Evolutionary conservation across 495 filamentous ascomycete genomes (phyloP).

Genomic region (Penicillium mononematosum): DNA sequence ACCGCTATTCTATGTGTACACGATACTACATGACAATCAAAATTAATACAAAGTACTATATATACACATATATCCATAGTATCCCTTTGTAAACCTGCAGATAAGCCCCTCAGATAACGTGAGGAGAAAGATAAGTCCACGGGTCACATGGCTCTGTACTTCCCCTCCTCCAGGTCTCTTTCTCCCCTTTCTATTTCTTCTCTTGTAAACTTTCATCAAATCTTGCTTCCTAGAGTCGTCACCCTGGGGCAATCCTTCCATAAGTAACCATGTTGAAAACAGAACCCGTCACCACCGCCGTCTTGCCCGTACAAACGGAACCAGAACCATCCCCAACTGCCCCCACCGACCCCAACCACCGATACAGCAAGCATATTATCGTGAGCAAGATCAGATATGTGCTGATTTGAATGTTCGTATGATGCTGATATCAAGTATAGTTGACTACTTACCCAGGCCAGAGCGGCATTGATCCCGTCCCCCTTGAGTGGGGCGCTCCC

Average conservation of each 20-base stretch:
- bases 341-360: constrained; percentile 26
- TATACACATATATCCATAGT: no score
- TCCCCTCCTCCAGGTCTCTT: constrained; percentile 1
- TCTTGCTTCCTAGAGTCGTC: not conserved
- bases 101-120: constrained; percentile 31
- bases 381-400: constrained; percentile 24
- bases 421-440: constrained; percentile 17
- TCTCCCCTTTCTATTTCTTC: constrained; percentile 6
- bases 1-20: constrained; percentile 13
- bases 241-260: not conserved
- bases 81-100: constrained; percentile 3
- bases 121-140: constrained; percentile 22
- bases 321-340: constrained; percentile 25
- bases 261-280: constrained; percentile 22
- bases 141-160: constrained; percentile 13
- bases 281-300: constrained; percentile 16
- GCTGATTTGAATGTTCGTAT: not conserved
- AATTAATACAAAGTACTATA: not conserved
- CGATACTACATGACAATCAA: constrained; percentile 4
- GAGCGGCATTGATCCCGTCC: constrained; percentile 85
- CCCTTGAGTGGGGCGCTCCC: constrained; percentile 81
- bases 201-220: constrained; percentile 1
- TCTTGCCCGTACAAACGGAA: constrained; percentile 16
- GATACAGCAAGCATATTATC: constrained; percentile 47
- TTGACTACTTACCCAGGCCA: constrained; percentile 92